Percentiles rank a stretch among this genome's conserved stretches.
These are phyloP conservation scores for Phoma herbarum DNA, from an alignment of 2,329 filamentous ascomycete species.

Conservation along the genomic window DNA sequence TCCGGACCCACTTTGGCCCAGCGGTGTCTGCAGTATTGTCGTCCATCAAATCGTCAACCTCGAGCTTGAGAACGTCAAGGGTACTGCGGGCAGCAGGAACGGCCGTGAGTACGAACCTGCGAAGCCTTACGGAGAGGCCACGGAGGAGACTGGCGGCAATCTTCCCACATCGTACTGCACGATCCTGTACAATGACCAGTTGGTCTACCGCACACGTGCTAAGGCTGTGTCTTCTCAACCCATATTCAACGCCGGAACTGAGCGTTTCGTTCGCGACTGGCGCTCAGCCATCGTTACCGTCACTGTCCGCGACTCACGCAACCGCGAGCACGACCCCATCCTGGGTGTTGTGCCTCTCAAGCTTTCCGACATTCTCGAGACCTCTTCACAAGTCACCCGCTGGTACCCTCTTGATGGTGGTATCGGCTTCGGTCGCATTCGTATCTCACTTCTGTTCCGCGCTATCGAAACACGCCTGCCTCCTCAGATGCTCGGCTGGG, in stretches of 20 bases:
- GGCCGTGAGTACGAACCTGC: conserved; percentile 90
- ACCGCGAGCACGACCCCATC: conserved; percentile 93
- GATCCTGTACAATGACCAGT: conserved; percentile 85
- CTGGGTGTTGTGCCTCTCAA: conserved; percentile 91
- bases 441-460: conserved; percentile 89
- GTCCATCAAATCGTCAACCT: conserved; percentile 96
- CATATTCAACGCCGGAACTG: conserved; percentile 96
- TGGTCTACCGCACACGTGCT: conserved; percentile 90
- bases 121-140: conserved; percentile 82
- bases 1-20: conserved; percentile 95
- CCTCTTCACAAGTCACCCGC: conserved; percentile 82
- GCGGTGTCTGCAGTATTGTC: conserved; percentile 83
- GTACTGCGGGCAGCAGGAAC: conserved; percentile 80
- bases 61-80: conserved; percentile 89
- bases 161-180: conserved; percentile 95
- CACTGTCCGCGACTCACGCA: conserved; percentile 85
- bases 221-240: conserved; percentile 95
- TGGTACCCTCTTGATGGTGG: conserved; percentile 98
- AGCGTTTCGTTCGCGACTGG: conserved; percentile 94
- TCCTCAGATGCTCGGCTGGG: conserved; percentile 88
- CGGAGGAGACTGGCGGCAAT: conserved; percentile 80
- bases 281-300: conserved; percentile 85
- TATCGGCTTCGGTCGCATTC: conserved; percentile 85
- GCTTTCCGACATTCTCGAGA: conserved; percentile 86
- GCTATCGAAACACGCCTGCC: conserved; percentile 87